Base-by-base conservation (phyloP, 805 yeast genomes). In the Debaryomyces maramus region DNA sequence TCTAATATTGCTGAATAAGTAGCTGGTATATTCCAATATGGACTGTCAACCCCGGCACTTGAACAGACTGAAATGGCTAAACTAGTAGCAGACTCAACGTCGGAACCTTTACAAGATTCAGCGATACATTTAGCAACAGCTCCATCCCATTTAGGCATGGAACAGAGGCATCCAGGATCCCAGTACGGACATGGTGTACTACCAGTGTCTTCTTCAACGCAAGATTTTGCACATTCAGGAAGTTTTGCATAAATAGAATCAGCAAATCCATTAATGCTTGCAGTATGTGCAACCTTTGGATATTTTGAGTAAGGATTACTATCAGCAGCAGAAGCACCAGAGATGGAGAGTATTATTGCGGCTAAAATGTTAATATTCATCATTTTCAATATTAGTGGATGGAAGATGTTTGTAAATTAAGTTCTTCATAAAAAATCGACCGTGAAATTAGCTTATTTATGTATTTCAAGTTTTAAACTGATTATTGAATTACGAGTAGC, bases 81-180 rank as follows among this genome's bases (percentile, higher is more conserved):
- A 26, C 56, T 39, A 14, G 64, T 55, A 19, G 58, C 61, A 21
- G 46, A 20, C 15, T 20, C 39, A 27, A 66, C 70, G 15, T 63
- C 60, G 14, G 41, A 33, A 44, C 72, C 72, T 16, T 41, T 28
- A 39, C 77, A 69, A 20, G 64, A 66, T 16, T 47, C 46, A 23
- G 57, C 66, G 26, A 73, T 65, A 61, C 74, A 68, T 38, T 59
- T 50, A 35, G 65, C 72, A 21, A 68, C 62, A 4, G 43, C 45
- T 20, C 60, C 60, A 27, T 53, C 56, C 56, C 62, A 68, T 32
- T 47, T 46, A 30, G 68, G 53, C 64, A 68, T 67, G 32, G 65
- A 70, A 62, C 74, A 68, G 39, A 68, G 61, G 55, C 74, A 68
- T 18, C 74, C 74, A 34, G 73, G 60, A 49, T 68, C 74, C 72